phyloP scores from a whole-genome alignment of 2,329 filamentous ascomycete species.

The Fusarium sarcochroum region DNA sequence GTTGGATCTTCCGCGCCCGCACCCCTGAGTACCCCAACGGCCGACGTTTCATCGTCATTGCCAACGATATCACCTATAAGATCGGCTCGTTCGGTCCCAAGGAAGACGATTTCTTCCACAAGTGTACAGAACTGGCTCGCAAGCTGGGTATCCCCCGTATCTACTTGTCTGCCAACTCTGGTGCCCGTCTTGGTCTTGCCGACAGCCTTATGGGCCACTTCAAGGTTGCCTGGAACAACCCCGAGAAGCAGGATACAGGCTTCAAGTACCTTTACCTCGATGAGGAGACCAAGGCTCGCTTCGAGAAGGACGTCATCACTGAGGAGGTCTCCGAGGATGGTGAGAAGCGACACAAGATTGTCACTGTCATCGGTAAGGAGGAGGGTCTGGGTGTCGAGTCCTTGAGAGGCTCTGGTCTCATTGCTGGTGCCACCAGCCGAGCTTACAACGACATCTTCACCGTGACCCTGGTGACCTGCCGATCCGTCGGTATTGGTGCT shows the following conservation, averaged over 20 bases:
- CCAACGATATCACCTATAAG: conserved; percentile 99
- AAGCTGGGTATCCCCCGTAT: conserved; percentile 96
- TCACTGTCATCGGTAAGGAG: conserved; percentile 91
- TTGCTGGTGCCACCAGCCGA: conserved; percentile 95
- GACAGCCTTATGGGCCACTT: conserved; percentile 98
- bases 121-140: conserved; percentile 96
- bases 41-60: conserved; percentile 93
- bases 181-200: conserved; percentile 95
- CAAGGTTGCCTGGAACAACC: conserved; percentile 96
- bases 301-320: conserved; percentile 82
- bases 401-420: conserved; percentile 95
- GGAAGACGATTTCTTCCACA: conserved; percentile 99
- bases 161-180: conserved; percentile 98
- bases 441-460: conserved; percentile 99
- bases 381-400: conserved; percentile 98
- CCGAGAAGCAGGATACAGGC: conserved; percentile 82
- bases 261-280: conserved; percentile 99
- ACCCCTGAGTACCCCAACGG: conserved; percentile 96
- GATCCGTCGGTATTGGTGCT: conserved; percentile 98
- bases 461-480: conserved; percentile 95
- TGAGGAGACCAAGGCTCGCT: conserved; percentile 86
- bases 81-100: conserved; percentile 97
- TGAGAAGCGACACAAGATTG: conserved; percentile 93
- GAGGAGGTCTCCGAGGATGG: conserved; percentile 89
- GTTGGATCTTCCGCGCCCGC: conserved; percentile 94